Evolutionary conservation across 371 early-diverging fungal species (phyloP), one percentile per base, ranked within the genome.

Genomic region (Mortierella sp.): DNA sequence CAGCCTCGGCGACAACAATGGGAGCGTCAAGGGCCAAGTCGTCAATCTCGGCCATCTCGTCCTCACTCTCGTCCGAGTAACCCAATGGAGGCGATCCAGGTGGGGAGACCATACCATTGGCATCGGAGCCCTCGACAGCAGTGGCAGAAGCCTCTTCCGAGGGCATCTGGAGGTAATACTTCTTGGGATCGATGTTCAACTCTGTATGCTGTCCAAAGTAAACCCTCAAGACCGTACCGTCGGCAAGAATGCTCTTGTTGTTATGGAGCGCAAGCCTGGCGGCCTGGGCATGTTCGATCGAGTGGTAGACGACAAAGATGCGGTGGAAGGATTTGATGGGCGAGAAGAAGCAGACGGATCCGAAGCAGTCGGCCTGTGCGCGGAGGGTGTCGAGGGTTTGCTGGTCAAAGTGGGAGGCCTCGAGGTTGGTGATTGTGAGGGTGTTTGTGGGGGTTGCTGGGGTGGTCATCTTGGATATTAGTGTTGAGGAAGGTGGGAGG

Each of bases 41-140:
- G 28, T 95, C 86, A 77, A 94, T 93, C 40, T 89, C 89, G n/a
- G 94, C 91, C 54, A 95, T 85, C 14, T 92, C 91, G 8, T 87
- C 86, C 53, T 90, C 86, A 77, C 94, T 94, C 1, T 96, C 96
- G n/a, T 88, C 90, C 10, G 87, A 89, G 94, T 97, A 95, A 43
- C 93, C 93, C 48, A 95, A 89, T 71, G 93, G 95, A 16, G 97
- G 97, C 24, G 95, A 94, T 3, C 96, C 96, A 8, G 97, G 97
- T 44, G 97, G 97, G 37, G 96, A 96, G 31, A 95, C 92, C 19
- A 95, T 83, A 10, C 89, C 92, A 88, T 64, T 93, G 34, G 31
- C 19, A 19, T 31, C 50, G 14, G 51, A 59, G 8, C 71, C 70
- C 26, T 55, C 21, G 50, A 9, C 87, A 90, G n/a, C n/a, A n/a